Evolutionary conservation across 129 eudicot genomes (phyloP).

Genomic region (sunflower (Helianthus annuus)): HanXRQr2.0-SUNRISE NC_035448.2:187631201-187631700

Average conservation of each 20-base stretch:
- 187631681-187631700: background rate
- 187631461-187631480: no score
- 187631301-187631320: background rate
- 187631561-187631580: background rate
- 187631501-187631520: no score
- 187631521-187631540: background rate
- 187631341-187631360: background rate
- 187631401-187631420: background rate
- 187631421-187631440: background rate
- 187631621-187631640: background rate
- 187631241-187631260: no score
- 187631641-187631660: background rate
- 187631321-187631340: background rate
- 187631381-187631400: background rate
- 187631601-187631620: background rate
- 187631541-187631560: background rate
- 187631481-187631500: no score
- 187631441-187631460: background rate
- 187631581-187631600: constrained; percentile 1
- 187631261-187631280: no score
- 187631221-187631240: no score
- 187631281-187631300: no score
- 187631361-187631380: background rate
- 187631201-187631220: no score
- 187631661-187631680: background rate